Base-by-base conservation (phyloP, 768 basidiomycete genomes). In the Russula griseocarnosa region DNA sequence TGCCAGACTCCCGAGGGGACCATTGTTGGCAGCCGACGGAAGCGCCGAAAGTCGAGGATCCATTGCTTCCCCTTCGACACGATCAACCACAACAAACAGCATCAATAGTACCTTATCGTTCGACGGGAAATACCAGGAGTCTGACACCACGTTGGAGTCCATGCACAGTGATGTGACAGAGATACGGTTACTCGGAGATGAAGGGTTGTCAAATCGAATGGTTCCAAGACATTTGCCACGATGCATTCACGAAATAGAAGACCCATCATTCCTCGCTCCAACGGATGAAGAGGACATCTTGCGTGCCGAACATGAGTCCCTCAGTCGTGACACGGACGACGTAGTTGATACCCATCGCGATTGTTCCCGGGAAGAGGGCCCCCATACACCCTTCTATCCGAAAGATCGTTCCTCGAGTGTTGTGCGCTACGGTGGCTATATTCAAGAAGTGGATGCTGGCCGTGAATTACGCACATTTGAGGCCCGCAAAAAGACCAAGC, bases 171-270 rank as follows among this genome's bases (percentile, higher is more conserved):
- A 69, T 16, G 62, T 62, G 22, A 67, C 62, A 28, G 67, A 70
- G 6, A 61, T 66, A 20, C 67, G 67, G 11, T 49, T 50, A 9
- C 32, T 22, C 28, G 50, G 55, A 46, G 51, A 54, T 32, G 62
- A 60, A 28, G 50, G 32, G 30, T 50, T 67, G 26, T 61, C 65
- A 22, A 52, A 60, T 11, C 60, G 50, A 55, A 26, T 18, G 11
- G 57, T 49, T 20, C 56, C 28, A 50, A 61, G n/a, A 36, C 62
- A 38, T 34, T 46, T 9, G 20, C 67, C 61, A 22, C 65, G 32
- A 61, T 85, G 84, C 71, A 86, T 86, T 58, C 84, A 86, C 69
- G 82, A 86, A 68, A 66, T 86, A 10, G 77, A 77, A 55, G 73
- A 74, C n/a, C 68, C 70, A 11, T 71, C 73, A 13, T 72, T 71